Evolutionary conservation across 2,329 filamentous ascomycete species (phyloP).

Genomic region (Cylindrodendrum hubeiense): DNA sequence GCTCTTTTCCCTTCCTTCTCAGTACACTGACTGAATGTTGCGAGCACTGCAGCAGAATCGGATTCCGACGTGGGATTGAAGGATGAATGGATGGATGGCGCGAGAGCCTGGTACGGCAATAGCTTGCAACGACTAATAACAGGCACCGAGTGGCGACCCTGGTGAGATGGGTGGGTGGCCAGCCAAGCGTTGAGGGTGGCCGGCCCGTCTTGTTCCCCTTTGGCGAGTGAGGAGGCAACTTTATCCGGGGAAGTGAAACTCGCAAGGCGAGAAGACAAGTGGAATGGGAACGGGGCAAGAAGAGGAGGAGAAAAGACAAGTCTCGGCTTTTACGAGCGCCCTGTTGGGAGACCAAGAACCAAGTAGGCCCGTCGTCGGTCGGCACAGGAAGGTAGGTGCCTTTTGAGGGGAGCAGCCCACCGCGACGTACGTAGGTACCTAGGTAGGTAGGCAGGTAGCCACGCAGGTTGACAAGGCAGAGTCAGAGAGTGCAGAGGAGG

Average conservation of each 20-base stretch:
- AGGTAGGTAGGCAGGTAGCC: too few species aligned
- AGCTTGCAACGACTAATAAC: conserved; percentile 20
- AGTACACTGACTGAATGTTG: background rate
- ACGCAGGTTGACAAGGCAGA: background rate
- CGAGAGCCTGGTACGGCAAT: conserved; percentile 7
- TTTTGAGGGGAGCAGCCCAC: background rate
- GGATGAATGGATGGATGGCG: conserved; percentile 7
- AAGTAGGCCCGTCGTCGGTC: background rate
- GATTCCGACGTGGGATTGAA: conserved; percentile 13
- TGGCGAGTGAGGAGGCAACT: conserved; percentile 17
- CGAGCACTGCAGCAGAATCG: background rate
- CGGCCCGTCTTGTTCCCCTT: conserved; percentile 21
- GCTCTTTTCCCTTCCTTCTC: conserved; percentile 7
- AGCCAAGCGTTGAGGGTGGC: conserved; percentile 15
- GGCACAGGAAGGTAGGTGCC: background rate
- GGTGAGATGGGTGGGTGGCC: conserved; percentile 17
- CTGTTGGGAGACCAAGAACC: background rate
- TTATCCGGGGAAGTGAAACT: conserved; percentile 19
- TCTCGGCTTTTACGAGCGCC: conserved; percentile 8
- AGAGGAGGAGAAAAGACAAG: conserved; percentile 2
- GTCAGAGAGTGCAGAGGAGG: background rate
- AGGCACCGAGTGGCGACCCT: conserved; percentile 26
- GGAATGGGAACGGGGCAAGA: background rate
- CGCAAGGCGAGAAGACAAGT: conserved; percentile 4
- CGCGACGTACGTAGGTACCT: background rate